Base-by-base conservation (phyloP, 202 grass and related monocot species). In the Panicum virgatum region DNA sequence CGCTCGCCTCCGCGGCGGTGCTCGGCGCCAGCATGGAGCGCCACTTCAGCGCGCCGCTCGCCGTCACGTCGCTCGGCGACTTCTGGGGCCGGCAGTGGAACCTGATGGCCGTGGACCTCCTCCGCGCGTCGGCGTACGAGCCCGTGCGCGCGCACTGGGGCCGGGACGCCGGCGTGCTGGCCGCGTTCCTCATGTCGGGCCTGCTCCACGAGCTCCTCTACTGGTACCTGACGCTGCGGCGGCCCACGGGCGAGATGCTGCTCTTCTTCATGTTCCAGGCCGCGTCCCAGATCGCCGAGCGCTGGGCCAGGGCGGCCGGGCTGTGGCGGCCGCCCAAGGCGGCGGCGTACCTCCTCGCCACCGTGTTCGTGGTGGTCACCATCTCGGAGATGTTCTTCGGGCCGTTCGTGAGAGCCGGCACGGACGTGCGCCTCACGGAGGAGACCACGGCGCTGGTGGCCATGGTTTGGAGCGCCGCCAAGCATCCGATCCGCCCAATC, bases 1-100 rank as follows among this genome's bases (percentile, higher is more conserved):
- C 59, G 52, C 67, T 91, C 45, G 37, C 50, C 67, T 22, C 86
- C 8, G 85, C 74, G 5, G 12, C 78, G 18, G n/a, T 53, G 22
- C 66, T 91, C 60, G 85, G 66, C 47, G 47, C 15, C 15, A 15
- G 47, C 66, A 34, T 91, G 73, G 89, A 91, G 73, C 42, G 50
- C 45, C 89, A 82, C 82, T 88, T 91, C 89, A 77, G 67, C 40
- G 36, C 81, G 66, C 85, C 89, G 36, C 86, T 88, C n/a, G 82
- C 74, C 5, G 57, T 57, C 44, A 11, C 47, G 9, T 91, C 89
- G 25, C 16, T 91, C 2, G 47, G 1, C 29, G 72, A 61, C 50
- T 91, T 91, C 72, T 91, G 89, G 89, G 89, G 89, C 7, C 66
- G 82, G 54, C 81, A 84, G 70, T 91, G 89, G 89, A 91, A 91